These are phyloP conservation scores for Avena atlantica DNA, from an alignment of 176 grass and related monocot species.

Conservation along the genomic window DNA sequence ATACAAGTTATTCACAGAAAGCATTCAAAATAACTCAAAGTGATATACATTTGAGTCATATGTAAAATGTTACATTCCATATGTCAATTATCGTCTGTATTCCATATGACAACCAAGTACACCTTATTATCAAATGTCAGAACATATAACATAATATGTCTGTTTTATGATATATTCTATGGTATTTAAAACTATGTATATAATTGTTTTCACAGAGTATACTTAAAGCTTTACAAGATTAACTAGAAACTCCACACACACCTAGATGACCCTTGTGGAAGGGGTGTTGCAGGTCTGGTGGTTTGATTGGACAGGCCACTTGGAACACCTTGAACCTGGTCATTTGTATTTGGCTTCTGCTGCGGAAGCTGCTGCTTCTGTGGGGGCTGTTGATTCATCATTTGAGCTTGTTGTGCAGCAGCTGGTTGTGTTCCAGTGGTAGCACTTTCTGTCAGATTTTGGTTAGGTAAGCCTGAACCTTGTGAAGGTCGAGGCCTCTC, in stretches of 20 bases:
- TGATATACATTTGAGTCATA: not conserved
- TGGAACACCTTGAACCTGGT: slow-evolving; percentile 59
- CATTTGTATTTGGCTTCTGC: slow-evolving; percentile 56
- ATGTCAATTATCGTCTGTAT: not conserved
- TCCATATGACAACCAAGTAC: slow-evolving; percentile 18
- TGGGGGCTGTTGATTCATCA: slow-evolving; percentile 58
- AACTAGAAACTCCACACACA: slow-evolving; percentile 99
- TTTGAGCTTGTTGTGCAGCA: slow-evolving; percentile 56
- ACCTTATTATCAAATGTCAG: slow-evolving; percentile 31
- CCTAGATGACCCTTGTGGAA: slow-evolving; percentile 97
- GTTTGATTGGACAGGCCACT: slow-evolving; percentile 67
- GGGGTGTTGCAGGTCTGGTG: slow-evolving; percentile 75
- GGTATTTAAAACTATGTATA: slow-evolving; percentile 39
- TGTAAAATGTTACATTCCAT: slow-evolving; percentile 3
- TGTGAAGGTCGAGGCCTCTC: slow-evolving; percentile 67
- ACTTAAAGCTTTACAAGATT: slow-evolving; percentile 69
- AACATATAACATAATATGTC: slow-evolving; percentile 41
- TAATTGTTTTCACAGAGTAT: slow-evolving; percentile 42
- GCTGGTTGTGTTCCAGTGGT: slow-evolving; percentile 39
- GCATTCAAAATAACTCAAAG: slow-evolving; percentile 17
- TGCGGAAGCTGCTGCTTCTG: slow-evolving; percentile 43
- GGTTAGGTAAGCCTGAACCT: slow-evolving; percentile 60
- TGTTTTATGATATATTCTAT: slow-evolving; percentile 35
- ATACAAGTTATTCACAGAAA: slow-evolving; percentile 21
- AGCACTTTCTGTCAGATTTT: slow-evolving; percentile 57